Conservation (phyloP, 805 yeast genomes). For the Cyberlindnera galapagoensis region DNA sequence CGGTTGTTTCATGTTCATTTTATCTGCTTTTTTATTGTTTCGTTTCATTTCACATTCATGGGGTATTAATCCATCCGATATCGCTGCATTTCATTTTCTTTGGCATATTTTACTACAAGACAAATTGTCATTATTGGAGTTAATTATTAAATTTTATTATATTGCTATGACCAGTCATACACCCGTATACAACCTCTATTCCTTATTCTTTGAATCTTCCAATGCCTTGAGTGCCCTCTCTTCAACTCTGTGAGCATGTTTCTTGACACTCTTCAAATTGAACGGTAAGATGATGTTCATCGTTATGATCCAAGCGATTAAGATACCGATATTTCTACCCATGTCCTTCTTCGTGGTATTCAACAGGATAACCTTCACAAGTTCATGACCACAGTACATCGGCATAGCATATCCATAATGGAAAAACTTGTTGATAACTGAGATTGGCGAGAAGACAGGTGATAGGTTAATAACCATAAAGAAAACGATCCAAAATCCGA, state of each 20-base stretch:
- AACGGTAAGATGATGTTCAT: constrained; percentile 34
- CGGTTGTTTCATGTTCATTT: constrained; percentile 1
- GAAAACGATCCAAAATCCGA: constrained; percentile 64
- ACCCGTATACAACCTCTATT: too few relatives aligned
- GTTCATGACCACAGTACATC: constrained; percentile 50
- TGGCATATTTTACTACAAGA: too few relatives aligned
- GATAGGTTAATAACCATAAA: constrained; percentile 58
- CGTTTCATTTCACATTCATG: constrained; percentile 1
- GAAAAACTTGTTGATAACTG: constrained; percentile 18
- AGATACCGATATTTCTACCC: constrained; percentile 49
- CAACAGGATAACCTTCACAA: constrained; percentile 46
- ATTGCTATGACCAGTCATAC: background rate
- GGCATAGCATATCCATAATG: constrained; percentile 59
- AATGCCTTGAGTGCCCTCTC: constrained; percentile 10
- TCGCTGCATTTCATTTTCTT: too few relatives aligned
- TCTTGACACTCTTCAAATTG: constrained; percentile 10
- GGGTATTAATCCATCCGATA: too few relatives aligned
- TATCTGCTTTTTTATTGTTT: constrained; percentile 1
- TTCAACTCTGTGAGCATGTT: constrained; percentile 9
- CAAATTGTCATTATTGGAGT: too few relatives aligned
- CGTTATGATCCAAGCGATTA: constrained; percentile 49
- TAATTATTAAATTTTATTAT: too few relatives aligned
- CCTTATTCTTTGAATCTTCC: constrained; percentile 1
- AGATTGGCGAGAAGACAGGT: constrained; percentile 56
- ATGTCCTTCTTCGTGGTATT: constrained; percentile 44